Percentiles rank a stretch among this genome's conserved stretches.
Evolutionary conservation across 768 basidiomycete genomes (phyloP).

Genomic region (Boletales sp.): DNA sequence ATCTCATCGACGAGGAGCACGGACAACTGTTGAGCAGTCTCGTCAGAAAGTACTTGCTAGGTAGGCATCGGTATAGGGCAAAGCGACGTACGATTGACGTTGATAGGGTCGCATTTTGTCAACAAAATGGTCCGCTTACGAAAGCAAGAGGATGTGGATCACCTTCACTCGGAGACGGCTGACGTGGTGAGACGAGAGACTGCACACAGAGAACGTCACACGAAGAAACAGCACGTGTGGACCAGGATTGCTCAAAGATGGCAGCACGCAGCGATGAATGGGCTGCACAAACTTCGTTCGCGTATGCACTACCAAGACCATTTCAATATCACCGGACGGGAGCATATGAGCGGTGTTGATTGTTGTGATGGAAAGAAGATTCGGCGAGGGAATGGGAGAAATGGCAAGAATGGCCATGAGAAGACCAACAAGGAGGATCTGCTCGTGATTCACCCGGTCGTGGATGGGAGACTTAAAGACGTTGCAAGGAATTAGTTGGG

Average conservation of each 20-base stretch:
- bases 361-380: conserved; percentile 58
- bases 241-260: conserved; percentile 39
- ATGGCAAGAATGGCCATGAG: conserved; percentile 9
- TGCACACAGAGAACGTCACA: conserved; percentile 33
- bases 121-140: conserved; percentile 51
- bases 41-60: conserved; percentile 81
- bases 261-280: conserved; percentile 43
- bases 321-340: conserved; percentile 55
- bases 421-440: conserved; percentile 42
- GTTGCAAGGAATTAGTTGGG: conserved; percentile 33
- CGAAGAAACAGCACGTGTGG: conserved; percentile 16
- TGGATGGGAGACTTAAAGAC: conserved; percentile 68
- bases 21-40: conserved; percentile 77
- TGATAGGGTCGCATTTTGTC: conserved; percentile 68
- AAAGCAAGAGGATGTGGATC: conserved; percentile 24
- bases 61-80: conserved; percentile 32
- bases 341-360: conserved; percentile 80
- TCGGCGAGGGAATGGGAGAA: conserved; percentile 32
- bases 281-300: conserved; percentile 45
- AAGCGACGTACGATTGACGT: conserved; percentile 9
- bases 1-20: conserved; percentile 79
- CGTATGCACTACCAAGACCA: conserved; percentile 54
- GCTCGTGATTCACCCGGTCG: conserved; percentile 53
- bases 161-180: conserved; percentile 43
- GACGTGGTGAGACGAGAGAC: conserved; percentile 47